Percentiles rank a stretch among this genome's conserved stretches.
These are phyloP conservation scores for Pyrenophora graminea DNA, from an alignment of 2,329 filamentous ascomycete species.

Conservation along the genomic window DNA sequence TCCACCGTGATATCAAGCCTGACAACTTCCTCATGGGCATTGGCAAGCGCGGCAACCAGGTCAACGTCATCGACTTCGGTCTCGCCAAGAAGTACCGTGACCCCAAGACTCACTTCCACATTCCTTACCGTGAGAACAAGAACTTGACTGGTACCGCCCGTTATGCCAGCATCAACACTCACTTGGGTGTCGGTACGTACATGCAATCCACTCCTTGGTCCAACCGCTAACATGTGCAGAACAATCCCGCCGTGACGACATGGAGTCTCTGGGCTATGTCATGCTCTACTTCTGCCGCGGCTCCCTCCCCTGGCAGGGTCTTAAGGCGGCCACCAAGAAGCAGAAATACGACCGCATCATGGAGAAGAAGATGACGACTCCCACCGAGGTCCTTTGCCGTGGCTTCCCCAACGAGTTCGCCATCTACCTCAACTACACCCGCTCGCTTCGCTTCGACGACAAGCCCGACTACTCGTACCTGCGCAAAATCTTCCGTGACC, in stretches of 20 bases:
- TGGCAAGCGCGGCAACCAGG: conserved; percentile 97
- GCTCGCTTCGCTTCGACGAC: conserved; percentile 97
- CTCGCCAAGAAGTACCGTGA: conserved; percentile 99
- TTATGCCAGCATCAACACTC: conserved; percentile 98
- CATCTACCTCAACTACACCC: conserved; percentile 99
- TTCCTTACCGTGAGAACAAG: conserved; percentile 99
- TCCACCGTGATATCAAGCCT: conserved; percentile 99
- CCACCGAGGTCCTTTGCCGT: conserved; percentile 96
- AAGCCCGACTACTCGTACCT: conserved; percentile 99
- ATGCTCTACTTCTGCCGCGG: conserved; percentile 99
- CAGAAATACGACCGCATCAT: conserved; percentile 99
- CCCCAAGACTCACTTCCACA: conserved; percentile 99
- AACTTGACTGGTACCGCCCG: conserved; percentile 98
- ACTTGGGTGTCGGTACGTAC: conserved; percentile 83
- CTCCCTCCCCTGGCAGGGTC: conserved; percentile 96
- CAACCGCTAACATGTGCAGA: conserved; percentile 57
- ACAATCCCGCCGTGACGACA: conserved; percentile 98
- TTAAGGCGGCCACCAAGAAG: conserved; percentile 99
- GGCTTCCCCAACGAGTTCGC: conserved; percentile 99
- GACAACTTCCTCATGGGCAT: conserved; percentile 99
- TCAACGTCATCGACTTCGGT: conserved; percentile 99
- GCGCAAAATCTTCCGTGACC: conserved; percentile 99
- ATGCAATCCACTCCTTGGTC: not conserved
- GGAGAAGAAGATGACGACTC: conserved; percentile 99
- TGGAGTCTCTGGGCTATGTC: conserved; percentile 98